A percentile compares a stretch with the other conserved stretches of the same genome.
phyloP scores from a whole-genome alignment of 2,329 filamentous ascomycete genomes.

The Diaporthe ilicicola region DNA sequence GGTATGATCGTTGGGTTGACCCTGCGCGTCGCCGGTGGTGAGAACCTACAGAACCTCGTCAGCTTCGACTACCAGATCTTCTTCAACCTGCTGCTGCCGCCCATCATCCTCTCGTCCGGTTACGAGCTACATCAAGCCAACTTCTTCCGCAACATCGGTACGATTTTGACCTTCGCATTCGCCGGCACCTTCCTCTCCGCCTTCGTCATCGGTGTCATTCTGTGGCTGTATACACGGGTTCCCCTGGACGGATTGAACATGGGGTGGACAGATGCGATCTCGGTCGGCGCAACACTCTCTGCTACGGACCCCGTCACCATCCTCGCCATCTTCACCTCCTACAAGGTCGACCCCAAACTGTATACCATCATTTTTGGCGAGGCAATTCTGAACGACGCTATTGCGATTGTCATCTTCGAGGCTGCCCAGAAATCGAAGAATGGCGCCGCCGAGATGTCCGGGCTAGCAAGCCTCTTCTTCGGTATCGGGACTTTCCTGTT shows the following conservation, averaged over 20 bases:
- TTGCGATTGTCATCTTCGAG: constrained; percentile 98
- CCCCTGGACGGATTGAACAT: constrained; percentile 87
- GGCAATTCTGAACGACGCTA: constrained; percentile 96
- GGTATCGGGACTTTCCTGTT: constrained; percentile 94
- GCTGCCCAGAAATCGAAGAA: constrained; percentile 93
- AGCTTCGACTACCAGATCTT: constrained; percentile 99
- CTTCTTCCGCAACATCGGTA: constrained; percentile 98
- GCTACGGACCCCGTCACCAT: constrained; percentile 98
- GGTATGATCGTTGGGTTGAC: constrained; percentile 96
- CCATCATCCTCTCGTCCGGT: constrained; percentile 95
- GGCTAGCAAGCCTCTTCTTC: constrained; percentile 85
- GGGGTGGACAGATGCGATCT: constrained; percentile 94
- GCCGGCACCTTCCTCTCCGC: constrained; percentile 97
- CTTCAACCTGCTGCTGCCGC: constrained; percentile 98
- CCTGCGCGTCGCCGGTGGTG: constrained; percentile 81
- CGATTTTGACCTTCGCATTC: constrained; percentile 97
- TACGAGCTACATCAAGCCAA: constrained; percentile 99
- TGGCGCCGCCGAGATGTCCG: constrained; percentile 75
- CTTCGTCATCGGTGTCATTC: constrained; percentile 87
- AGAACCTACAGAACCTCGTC: constrained; percentile 87
- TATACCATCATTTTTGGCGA: constrained; percentile 99
- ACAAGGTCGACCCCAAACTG: constrained; percentile 98
- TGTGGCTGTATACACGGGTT: constrained; percentile 89
- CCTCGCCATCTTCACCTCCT: constrained; percentile 97
- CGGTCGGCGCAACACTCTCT: constrained; percentile 93